Evolutionary conservation across 2,329 filamentous ascomycete species (phyloP).

Genomic region (Pseudocercospora vitis): DNA sequence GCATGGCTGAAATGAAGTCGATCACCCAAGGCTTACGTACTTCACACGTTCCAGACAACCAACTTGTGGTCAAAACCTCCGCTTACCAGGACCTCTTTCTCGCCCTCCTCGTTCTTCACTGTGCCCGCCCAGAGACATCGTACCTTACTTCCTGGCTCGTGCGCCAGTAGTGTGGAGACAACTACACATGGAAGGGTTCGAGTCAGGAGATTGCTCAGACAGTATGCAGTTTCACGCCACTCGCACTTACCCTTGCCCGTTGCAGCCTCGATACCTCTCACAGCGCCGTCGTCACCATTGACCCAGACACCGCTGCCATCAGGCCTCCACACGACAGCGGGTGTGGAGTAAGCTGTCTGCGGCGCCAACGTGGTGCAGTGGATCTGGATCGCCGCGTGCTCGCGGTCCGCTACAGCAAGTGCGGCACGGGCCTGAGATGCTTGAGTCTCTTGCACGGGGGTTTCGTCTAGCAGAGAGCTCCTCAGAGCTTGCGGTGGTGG

Average conservation of each 20-base stretch:
- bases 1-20: too few species aligned
- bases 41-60: slow-evolving; percentile 53
- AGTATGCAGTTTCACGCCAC: too few species aligned
- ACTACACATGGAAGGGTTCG: too few species aligned
- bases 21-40: too few species aligned
- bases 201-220: too few species aligned
- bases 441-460: slow-evolving; percentile 42
- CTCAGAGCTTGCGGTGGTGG: slow-evolving; percentile 17
- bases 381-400: slow-evolving; percentile 60
- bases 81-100: slow-evolving; percentile 58
- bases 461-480: slow-evolving; percentile 30
- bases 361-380: slow-evolving; percentile 61
- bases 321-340: slow-evolving; percentile 61
- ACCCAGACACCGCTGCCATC: slow-evolving; percentile 63
- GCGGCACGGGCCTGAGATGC: slow-evolving; percentile 54
- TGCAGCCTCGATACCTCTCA: slow-evolving; percentile 59
- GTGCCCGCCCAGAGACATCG: slow-evolving; percentile 58
- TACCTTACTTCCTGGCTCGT: slow-evolving; percentile 59
- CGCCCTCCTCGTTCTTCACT: slow-evolving; percentile 33
- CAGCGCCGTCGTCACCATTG: slow-evolving; percentile 63
- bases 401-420: slow-evolving; percentile 54
- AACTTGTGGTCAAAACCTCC: slow-evolving; percentile 65
- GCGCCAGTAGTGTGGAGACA: slow-evolving; percentile 51
- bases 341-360: slow-evolving; percentile 65
- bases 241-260: too few species aligned